Evolutionary conservation across 208 protist genomes (phyloP).

Genomic region (Wallacemonas sp.): DNA sequence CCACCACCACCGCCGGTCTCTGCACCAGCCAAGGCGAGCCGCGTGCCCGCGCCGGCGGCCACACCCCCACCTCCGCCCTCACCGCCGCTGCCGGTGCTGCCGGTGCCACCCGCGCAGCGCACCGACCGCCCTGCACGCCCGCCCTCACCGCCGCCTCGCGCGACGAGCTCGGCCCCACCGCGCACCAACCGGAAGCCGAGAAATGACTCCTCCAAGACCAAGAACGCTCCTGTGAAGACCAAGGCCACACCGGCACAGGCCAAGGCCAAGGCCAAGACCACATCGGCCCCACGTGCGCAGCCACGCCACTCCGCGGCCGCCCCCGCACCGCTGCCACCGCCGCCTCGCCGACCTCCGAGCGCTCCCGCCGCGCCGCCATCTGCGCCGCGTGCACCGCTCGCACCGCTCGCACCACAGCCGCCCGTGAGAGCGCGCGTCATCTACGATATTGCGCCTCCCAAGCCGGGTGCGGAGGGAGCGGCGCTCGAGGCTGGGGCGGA

Average conservation of each 20-base stretch:
- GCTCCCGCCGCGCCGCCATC: not conserved
- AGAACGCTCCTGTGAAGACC: too few relatives aligned
- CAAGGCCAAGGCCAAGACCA: not conserved
- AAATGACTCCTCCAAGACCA: too few relatives aligned
- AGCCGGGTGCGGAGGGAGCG: too few relatives aligned
- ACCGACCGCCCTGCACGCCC: too few relatives aligned
- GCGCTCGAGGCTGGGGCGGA: not conserved
- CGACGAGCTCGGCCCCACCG: too few relatives aligned
- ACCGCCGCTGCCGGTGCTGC: constrained; percentile 13
- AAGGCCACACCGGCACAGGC: too few relatives aligned
- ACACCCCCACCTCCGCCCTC: constrained; percentile 21
- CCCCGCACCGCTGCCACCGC: not conserved
- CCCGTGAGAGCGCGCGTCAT: constrained; percentile 17
- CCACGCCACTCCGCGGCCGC: not conserved
- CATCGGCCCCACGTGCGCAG: not conserved
- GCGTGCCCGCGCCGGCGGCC: constrained; percentile 6
- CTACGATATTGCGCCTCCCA: constrained; percentile 13
- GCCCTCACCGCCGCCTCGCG: too few relatives aligned
- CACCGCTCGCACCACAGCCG: constrained; percentile 9
- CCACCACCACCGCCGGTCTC: constrained; percentile 11
- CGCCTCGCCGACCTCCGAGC: not conserved
- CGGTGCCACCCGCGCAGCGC: too few relatives aligned
- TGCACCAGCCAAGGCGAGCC: not conserved
- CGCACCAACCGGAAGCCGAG: too few relatives aligned
- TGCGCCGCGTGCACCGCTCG: not conserved